Conservation (phyloP, 208 protist species). For the Crithidia fasciculata region DNA sequence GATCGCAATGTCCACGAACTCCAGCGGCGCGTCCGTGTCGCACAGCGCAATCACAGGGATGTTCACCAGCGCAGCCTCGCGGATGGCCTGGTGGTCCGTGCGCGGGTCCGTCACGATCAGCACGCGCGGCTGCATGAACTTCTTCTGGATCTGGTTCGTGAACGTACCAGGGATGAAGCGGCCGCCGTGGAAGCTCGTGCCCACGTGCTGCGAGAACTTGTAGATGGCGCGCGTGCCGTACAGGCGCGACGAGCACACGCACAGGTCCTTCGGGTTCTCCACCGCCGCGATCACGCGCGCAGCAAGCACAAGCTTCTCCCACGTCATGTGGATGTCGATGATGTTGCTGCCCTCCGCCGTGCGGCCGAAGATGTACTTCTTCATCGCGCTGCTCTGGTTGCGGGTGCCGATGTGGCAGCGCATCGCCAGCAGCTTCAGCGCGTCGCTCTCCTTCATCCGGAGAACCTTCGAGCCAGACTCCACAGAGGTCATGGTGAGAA, state of each 20-base stretch:
- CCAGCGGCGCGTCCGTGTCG: slow-evolving; percentile 97
- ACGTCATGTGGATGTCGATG: slow-evolving; percentile 98
- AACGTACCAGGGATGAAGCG: slow-evolving; percentile 99
- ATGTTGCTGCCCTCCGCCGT: slow-evolving; percentile 94
- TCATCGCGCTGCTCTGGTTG: slow-evolving; percentile 95
- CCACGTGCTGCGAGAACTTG: slow-evolving; percentile 98
- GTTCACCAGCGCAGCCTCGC: slow-evolving; percentile 98
- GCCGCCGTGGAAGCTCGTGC: slow-evolving; percentile 91
- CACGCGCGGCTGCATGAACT: slow-evolving; percentile 98
- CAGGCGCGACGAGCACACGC: slow-evolving; percentile 94
- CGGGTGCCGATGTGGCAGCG: slow-evolving; percentile 96
- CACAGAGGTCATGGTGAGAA: slow-evolving; percentile 88
- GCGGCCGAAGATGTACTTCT: slow-evolving; percentile 95
- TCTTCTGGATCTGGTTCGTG: slow-evolving; percentile 98
- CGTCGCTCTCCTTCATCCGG: slow-evolving; percentile 91
- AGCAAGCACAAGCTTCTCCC: slow-evolving; percentile 99
- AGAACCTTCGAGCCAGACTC: slow-evolving; percentile 78
- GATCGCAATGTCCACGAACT: slow-evolving; percentile 98
- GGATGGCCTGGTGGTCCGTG: slow-evolving; percentile 96
- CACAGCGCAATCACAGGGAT: slow-evolving; percentile 99
- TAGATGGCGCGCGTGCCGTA: slow-evolving; percentile 97
- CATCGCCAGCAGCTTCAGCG: slow-evolving; percentile 97
- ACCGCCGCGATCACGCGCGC: slow-evolving; percentile 98
- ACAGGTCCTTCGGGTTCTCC: slow-evolving; percentile 98
- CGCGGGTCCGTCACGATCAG: slow-evolving; percentile 98